phyloP scores from a whole-genome alignment of 352 stramenopile genomes.

The Phytophthora citrophthora region DNA sequence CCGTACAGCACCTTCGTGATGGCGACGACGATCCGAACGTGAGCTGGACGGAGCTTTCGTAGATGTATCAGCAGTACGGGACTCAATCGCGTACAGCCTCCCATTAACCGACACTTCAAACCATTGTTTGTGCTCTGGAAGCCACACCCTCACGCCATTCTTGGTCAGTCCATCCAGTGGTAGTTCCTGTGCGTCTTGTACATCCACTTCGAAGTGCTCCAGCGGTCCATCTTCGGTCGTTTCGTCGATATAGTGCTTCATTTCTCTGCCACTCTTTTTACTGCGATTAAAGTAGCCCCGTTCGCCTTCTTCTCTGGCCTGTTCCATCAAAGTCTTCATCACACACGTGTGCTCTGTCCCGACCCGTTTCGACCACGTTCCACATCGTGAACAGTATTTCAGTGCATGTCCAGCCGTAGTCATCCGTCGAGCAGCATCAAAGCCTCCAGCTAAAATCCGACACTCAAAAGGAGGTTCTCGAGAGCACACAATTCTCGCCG shows the following conservation, averaged over 20 bases:
- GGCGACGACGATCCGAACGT: slow-evolving; percentile 17
- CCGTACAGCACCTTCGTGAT: slow-evolving; percentile 14
- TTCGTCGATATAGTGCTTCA: slow-evolving; percentile 32
- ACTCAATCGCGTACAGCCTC: slow-evolving; percentile 72
- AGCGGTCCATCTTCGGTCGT: slow-evolving; percentile 33
- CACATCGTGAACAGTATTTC: slow-evolving; percentile 63
- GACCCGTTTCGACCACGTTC: slow-evolving; percentile 60
- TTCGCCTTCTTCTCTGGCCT: slow-evolving; percentile 1
- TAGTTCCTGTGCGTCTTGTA: slow-evolving; percentile 44
- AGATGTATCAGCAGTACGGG: slow-evolving; percentile 29
- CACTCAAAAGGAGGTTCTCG: slow-evolving; percentile 70
- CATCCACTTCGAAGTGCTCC: slow-evolving; percentile 52
- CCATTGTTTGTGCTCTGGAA: slow-evolving; percentile 76
- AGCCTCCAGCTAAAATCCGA: slow-evolving; percentile 71
- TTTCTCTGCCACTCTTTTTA: slow-evolving; percentile 8
- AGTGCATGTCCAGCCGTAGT: slow-evolving; percentile 67
- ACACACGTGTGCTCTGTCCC: slow-evolving; percentile 54
- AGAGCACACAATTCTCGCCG: slow-evolving; percentile 67
- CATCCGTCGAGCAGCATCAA: slow-evolving; percentile 62
- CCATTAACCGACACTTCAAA: slow-evolving; percentile 86
- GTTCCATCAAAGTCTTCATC: slow-evolving; percentile 29
- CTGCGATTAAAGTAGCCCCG: slow-evolving; percentile 7
- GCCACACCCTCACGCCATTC: slow-evolving; percentile 80
- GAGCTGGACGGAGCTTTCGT: slow-evolving; percentile 1
- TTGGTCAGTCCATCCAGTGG: slow-evolving; percentile 81